Percentiles rank a stretch among this genome's conserved stretches.
phyloP scores from a whole-genome alignment of 257 asterid genomes.

The Scutellaria galericulata region DNA sequence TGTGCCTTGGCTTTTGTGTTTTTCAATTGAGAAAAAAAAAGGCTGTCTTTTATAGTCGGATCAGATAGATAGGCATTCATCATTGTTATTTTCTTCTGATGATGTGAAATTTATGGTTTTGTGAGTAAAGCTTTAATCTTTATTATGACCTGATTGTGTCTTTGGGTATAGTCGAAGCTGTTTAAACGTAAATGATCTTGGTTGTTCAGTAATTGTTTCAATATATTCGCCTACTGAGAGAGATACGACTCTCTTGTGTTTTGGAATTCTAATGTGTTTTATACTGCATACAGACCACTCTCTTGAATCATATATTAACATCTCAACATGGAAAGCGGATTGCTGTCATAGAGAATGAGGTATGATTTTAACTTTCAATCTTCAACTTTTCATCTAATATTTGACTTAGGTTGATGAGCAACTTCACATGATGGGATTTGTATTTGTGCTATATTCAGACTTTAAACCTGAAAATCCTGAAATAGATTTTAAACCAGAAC shows the following conservation, averaged over 20 bases:
- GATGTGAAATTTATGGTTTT: background rate
- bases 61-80: background rate
- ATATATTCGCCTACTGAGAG: background rate
- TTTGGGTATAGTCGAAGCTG: conserved; percentile 15
- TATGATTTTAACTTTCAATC: conserved; percentile 35
- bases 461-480: background rate
- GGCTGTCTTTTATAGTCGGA: background rate
- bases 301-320: conserved; percentile 91
- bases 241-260: background rate
- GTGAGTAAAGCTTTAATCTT: background rate
- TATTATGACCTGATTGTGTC: background rate
- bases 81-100: background rate
- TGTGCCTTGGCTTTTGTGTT: background rate
- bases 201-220: conserved; percentile 2
- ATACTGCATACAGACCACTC: conserved; percentile 76
- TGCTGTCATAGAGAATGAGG: conserved; percentile 99
- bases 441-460: background rate
- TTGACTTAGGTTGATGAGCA: background rate
- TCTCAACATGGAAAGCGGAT: conserved; percentile 93
- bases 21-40: background rate
- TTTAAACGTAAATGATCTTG: background rate
- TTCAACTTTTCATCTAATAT: background rate
- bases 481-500: background rate
- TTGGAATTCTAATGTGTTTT: conserved; percentile 15
- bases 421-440: background rate